These are phyloP conservation scores for Vigna trinervia DNA, from an alignment of 306 rosid species.

Conservation along the genomic window DNA sequence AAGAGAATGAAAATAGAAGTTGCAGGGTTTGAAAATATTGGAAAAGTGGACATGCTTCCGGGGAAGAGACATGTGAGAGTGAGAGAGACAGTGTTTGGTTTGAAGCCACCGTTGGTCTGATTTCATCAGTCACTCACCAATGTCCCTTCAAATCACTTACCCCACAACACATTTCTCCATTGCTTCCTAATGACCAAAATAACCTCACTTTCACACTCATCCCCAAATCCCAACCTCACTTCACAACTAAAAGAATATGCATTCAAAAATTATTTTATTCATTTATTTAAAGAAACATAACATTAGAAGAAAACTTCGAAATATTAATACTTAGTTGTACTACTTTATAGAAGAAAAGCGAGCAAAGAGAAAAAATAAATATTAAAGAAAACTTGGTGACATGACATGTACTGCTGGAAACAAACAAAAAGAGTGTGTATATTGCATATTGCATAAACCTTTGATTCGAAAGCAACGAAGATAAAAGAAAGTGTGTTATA, in stretches of 20 bases:
- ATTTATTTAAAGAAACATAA: too few species aligned
- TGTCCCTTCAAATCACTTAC: conserved; percentile 38
- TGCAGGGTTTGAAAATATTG: conserved; percentile 40
- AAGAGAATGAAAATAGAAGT: neutral
- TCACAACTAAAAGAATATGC: too few species aligned
- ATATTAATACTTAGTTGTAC: too few species aligned
- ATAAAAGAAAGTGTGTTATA: conserved; percentile 2
- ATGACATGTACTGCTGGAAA: conserved; percentile 35
- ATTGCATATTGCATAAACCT: neutral
- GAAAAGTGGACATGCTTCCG: conserved; percentile 18
- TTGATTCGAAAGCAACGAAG: conserved; percentile 40
- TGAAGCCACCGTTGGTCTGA: conserved; percentile 17
- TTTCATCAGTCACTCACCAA: neutral
- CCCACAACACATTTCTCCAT: neutral
- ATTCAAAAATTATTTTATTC: too few species aligned
- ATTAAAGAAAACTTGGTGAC: neutral
- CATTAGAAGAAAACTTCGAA: too few species aligned
- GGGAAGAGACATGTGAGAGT: conserved; percentile 45
- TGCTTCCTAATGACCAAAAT: conserved; percentile 34
- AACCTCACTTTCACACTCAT: conserved; percentile 8
- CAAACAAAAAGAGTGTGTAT: conserved; percentile 34
- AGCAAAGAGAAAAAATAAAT: neutral
- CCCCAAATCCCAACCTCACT: conserved; percentile 40
- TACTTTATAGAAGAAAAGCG: neutral
- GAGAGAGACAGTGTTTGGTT: conserved; percentile 16